Conservation (phyloP, 345 rosid genomes). For the Eucalyptus tenuipes region DNA sequence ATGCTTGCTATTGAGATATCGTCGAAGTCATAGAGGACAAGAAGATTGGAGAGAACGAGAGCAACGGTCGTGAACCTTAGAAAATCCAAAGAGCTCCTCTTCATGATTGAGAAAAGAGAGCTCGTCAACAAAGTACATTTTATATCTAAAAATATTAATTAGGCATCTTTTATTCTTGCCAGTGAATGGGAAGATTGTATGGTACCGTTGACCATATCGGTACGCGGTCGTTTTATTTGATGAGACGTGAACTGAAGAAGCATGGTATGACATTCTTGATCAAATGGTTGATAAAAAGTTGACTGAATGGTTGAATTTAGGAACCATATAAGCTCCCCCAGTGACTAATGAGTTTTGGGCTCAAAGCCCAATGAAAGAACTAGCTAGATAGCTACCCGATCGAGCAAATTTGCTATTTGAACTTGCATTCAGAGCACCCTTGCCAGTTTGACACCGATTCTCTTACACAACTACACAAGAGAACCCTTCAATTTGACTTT, state of each 20-base stretch:
- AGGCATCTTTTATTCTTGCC: no score
- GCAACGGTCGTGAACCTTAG: no score
- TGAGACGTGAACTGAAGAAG: background rate
- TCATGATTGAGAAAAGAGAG: no score
- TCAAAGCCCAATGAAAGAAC: background rate
- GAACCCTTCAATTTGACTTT: no score
- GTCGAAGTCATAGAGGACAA: background rate
- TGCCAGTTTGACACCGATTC: background rate
- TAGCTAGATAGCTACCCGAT: background rate
- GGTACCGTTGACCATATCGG: background rate
- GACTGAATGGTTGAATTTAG: background rate
- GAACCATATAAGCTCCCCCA: background rate
- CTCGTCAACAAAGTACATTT: no score
- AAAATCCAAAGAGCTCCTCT: no score
- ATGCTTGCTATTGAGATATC: background rate
- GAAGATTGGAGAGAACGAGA: background rate
- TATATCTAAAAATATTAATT: no score
- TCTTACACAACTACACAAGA: no score
- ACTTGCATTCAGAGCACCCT: background rate
- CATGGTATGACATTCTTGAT: background rate
- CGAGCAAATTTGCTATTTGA: background rate
- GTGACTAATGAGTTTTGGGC: background rate
- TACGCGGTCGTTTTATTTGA: accelerated
- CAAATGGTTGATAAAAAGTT: background rate
- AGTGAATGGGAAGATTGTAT: no score